phyloP scores from a whole-genome alignment of 2,329 filamentous ascomycete species.

The Setomelanomma holmii region DNA sequence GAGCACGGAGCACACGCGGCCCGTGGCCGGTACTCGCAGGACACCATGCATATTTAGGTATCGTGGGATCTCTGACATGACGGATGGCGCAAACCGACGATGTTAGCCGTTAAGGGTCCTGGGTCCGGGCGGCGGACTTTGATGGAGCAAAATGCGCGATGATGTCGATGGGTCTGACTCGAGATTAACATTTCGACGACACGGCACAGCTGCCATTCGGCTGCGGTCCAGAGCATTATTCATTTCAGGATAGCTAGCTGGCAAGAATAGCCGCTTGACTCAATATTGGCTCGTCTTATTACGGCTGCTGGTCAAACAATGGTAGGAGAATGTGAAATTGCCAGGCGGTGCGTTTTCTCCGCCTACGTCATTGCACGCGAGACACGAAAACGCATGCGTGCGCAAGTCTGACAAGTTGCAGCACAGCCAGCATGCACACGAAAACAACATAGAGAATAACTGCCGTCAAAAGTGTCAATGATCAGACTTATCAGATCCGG shows the following conservation, averaged over 20 bases:
- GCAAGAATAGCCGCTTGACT: constrained; percentile 5
- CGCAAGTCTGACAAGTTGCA: constrained; percentile 13
- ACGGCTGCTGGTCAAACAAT: constrained; percentile 11
- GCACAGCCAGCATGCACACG: constrained; percentile 3
- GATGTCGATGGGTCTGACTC: constrained; percentile 24
- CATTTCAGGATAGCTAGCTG: constrained; percentile 7
- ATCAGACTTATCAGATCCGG: constrained; percentile 11
- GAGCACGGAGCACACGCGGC: constrained; percentile 24
- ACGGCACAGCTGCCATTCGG: constrained; percentile 8
- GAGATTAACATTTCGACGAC: constrained; percentile 5
- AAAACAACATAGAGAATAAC: constrained; percentile 10
- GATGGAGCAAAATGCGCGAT: constrained; percentile 18
- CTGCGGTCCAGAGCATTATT: constrained; percentile 6
- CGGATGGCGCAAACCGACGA: constrained; percentile 19
- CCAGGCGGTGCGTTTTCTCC: constrained; percentile 4
- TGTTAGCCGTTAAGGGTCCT: constrained; percentile 19
- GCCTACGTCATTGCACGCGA: constrained; percentile 35
- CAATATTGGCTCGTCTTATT: constrained; percentile 8
- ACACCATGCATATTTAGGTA: constrained; percentile 11
- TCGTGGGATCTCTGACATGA: constrained; percentile 26
- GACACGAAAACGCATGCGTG: constrained; percentile 5
- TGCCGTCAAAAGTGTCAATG: not conserved
- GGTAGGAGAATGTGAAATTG: constrained; percentile 19
- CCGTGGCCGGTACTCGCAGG: constrained; percentile 18
- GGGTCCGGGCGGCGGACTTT: constrained; percentile 14